These are phyloP conservation scores for Melaleuca alternifolia DNA, from an alignment of 345 rosid genomes.

Conservation along the genomic window DNA sequence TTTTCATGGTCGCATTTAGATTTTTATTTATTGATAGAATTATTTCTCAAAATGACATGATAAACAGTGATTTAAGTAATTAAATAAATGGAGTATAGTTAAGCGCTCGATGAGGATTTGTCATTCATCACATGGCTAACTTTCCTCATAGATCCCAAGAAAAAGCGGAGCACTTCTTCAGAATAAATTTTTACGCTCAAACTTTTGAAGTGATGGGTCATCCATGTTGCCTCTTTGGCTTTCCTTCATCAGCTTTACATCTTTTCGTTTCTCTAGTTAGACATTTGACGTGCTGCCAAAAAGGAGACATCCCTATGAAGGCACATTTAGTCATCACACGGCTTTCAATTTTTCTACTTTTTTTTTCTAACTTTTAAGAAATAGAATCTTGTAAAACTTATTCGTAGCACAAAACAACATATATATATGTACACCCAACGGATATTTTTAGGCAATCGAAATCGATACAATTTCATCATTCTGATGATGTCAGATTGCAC, in stretches of 20 bases:
- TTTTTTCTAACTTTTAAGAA: neutral
- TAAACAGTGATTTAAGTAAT: neutral
- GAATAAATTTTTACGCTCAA: neutral
- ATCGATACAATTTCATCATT: neutral
- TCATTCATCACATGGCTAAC: neutral
- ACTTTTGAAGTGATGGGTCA: neutral
- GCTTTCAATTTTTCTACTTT: neutral
- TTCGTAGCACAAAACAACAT: neutral
- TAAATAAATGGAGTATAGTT: neutral
- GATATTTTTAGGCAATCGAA: neutral
- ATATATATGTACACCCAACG: too few relatives aligned
- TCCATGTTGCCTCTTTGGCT: neutral
- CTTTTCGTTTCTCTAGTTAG: neutral
- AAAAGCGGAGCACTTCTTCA: neutral
- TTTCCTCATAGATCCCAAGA: neutral
- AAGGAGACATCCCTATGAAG: neutral
- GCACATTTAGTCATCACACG: neutral
- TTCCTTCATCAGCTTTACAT: neutral
- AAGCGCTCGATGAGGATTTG: neutral
- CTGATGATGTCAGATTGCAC: too few relatives aligned
- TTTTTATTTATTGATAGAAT: neutral
- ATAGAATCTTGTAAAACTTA: neutral
- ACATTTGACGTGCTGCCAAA: neutral
- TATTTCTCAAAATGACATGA: neutral
- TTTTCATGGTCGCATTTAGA: neutral